Conservation (phyloP, 179 eudicot genomes). For the Silene coronaria region DNA sequence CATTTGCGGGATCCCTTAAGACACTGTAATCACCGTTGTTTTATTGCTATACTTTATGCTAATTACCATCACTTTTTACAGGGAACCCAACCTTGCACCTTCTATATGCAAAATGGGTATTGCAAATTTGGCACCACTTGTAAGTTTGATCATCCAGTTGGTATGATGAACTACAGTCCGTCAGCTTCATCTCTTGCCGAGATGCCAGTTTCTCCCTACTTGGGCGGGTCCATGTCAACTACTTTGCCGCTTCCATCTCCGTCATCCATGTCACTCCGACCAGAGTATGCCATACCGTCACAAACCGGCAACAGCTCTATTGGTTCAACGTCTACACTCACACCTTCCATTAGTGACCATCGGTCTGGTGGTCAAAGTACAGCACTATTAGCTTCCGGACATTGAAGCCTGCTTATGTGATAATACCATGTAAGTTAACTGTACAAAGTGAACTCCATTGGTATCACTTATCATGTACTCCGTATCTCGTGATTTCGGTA, state of each 20-base stretch:
- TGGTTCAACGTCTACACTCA: conserved; percentile 39
- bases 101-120: conserved; percentile 65
- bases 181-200: conserved; percentile 73
- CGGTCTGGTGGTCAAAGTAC: conserved; percentile 30
- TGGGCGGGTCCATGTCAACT: conserved; percentile 36
- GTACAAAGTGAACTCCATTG: conserved; percentile 25
- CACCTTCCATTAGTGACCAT: conserved; percentile 35
- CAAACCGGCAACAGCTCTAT: conserved; percentile 32
- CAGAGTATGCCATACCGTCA: conserved; percentile 35
- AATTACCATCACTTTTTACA: conserved; percentile 28
- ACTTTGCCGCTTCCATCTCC: conserved; percentile 17
- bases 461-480: conserved; percentile 16
- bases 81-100: conserved; percentile 76
- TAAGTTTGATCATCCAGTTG: conserved; percentile 85
- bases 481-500: conserved; percentile 9
- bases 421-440: conserved; percentile 19
- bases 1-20: no score
- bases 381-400: conserved; percentile 15
- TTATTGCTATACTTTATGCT: not conserved
- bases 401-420: conserved; percentile 4
- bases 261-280: conserved; percentile 40
- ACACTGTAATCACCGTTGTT: no score
- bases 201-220: conserved; percentile 55
- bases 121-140: conserved; percentile 87
- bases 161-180: conserved; percentile 52